Evolutionary conservation across 805 yeast genomes (phyloP).

Genomic region (Pichia manshurica): DNA sequence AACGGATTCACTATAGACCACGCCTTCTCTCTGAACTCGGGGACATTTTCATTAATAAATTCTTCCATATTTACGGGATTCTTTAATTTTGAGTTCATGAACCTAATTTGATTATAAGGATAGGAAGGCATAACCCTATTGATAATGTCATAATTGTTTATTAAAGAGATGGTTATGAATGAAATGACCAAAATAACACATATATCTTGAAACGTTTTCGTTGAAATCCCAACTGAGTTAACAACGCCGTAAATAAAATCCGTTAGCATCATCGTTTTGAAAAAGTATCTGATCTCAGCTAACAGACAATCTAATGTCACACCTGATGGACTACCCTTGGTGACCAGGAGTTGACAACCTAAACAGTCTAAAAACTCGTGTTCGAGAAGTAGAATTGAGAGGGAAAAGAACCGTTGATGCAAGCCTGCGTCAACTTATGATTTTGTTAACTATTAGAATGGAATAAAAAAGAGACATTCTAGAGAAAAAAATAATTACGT

Average conservation of each 20-base stretch:
- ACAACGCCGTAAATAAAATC: background rate
- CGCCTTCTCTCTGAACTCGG: slow-evolving; percentile 42
- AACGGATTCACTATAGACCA: slow-evolving; percentile 57
- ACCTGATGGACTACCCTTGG: background rate
- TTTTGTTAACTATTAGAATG: too few relatives aligned
- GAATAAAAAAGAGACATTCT: too few relatives aligned
- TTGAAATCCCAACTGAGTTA: slow-evolving; percentile 3
- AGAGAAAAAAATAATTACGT: background rate
- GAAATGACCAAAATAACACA: slow-evolving; percentile 11
- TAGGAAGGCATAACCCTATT: slow-evolving; percentile 14
- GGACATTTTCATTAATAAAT: slow-evolving; percentile 24
- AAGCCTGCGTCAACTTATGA: too few relatives aligned
- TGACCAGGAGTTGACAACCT: too few relatives aligned
- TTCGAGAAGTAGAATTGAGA: too few relatives aligned
- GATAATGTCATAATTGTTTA: slow-evolving; percentile 11
- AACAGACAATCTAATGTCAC: background rate
- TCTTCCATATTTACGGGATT: slow-evolving; percentile 17
- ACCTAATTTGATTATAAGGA: slow-evolving; percentile 11
- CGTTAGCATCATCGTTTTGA: background rate
- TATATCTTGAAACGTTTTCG: slow-evolving; percentile 5
- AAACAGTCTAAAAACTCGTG: too few relatives aligned
- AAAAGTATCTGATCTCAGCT: too few relatives aligned
- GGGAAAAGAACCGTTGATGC: too few relatives aligned
- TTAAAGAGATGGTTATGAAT: background rate
- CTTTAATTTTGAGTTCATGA: background rate